Evolutionary conservation across 345 rosid species (phyloP), one percentile per base, ranked within the genome.

Genomic region (Salix purpurea): DNA sequence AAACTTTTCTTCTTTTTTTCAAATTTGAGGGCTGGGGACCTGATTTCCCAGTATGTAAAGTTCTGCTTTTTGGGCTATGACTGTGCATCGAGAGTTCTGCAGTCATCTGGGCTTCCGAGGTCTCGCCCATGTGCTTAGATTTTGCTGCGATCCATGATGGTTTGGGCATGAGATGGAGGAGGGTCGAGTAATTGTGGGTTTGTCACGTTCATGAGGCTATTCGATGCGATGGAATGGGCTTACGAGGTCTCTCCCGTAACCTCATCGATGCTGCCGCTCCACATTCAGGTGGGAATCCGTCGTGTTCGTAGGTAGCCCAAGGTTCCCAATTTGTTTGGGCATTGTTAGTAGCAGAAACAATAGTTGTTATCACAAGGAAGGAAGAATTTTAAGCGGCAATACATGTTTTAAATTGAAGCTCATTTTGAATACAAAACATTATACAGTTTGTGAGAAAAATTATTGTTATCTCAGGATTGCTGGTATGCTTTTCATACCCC

Each of bases 401-500:
- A 48, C 54, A 15, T 15, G 44, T 40, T 48, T 15, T 4, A 16
- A 1, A 48, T 48, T 48, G 54, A 48, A 48, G 54, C 7, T 48
- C 19, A 48, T 48, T 48, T 48, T 48, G 21, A 48, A 16, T 6
- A 16, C 7, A 48, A 16, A 15, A 48, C 1, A 15, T 19, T 15
- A 15, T 15, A 21, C 1, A 48, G 19, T 48, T 48, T 48, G 1
- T 30, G 32, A 30, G 32, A 30, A 30, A 30, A 30, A 30, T 30
- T 30, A 30, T 3, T 2, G 32, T 93, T 82, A 58, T 90, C 18
- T 84, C 91, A 64, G 93, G 96, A 44, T 86, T 91, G 87, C 85
- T 93, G 78, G 91, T 90, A 69, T 93, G 94, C 85, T 84, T 93
- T 75, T 94, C 98, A 24, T 91, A 89, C 75, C 98, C 98, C 46